Percentiles rank a stretch among this genome's conserved stretches.
Evolutionary conservation across 2,329 filamentous ascomycete genomes (phyloP).

Genomic region (Xylariaceae sp.): DNA sequence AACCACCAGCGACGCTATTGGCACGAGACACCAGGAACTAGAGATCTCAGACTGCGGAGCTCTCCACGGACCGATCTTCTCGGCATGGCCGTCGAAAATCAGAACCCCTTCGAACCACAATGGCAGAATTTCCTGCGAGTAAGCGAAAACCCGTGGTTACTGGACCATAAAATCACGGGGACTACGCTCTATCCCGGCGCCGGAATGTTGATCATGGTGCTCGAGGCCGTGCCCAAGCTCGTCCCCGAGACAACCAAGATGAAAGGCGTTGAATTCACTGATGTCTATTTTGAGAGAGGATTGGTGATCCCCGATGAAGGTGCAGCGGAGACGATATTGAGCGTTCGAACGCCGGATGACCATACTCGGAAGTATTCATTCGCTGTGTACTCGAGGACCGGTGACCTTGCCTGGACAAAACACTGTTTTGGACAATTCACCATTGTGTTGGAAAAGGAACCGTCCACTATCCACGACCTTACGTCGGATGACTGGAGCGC

Average conservation of each 20-base stretch:
- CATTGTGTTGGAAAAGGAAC: constrained; percentile 6
- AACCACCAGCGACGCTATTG: constrained; percentile 51
- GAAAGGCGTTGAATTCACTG: constrained; percentile 5
- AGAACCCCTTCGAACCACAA: constrained; percentile 42
- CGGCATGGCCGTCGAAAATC: constrained; percentile 43
- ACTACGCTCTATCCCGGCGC: constrained; percentile 49
- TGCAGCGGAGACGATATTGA: constrained; percentile 46
- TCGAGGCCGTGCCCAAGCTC: constrained; percentile 35
- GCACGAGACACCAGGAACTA: constrained; percentile 41
- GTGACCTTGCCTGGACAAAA: background rate
- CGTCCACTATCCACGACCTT: constrained; percentile 5
- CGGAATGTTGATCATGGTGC: constrained; percentile 47
- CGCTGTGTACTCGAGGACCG: constrained; percentile 10
- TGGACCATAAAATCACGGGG: constrained; percentile 49
- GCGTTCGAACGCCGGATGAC: constrained; percentile 44
- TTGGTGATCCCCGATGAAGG: constrained; percentile 43
- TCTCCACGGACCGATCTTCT: constrained; percentile 47
- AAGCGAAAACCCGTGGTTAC: constrained; percentile 49
- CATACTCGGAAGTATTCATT: constrained; percentile 29
- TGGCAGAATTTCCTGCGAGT: constrained; percentile 49
- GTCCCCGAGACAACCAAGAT: too few species aligned
- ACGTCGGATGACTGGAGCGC: background rate
- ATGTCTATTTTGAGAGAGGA: constrained; percentile 47
- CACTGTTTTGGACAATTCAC: background rate
- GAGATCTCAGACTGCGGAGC: constrained; percentile 35